phyloP scores from a whole-genome alignment of 371 early-diverging fungal genomes.

The Rhizopus microsporus region DNA sequence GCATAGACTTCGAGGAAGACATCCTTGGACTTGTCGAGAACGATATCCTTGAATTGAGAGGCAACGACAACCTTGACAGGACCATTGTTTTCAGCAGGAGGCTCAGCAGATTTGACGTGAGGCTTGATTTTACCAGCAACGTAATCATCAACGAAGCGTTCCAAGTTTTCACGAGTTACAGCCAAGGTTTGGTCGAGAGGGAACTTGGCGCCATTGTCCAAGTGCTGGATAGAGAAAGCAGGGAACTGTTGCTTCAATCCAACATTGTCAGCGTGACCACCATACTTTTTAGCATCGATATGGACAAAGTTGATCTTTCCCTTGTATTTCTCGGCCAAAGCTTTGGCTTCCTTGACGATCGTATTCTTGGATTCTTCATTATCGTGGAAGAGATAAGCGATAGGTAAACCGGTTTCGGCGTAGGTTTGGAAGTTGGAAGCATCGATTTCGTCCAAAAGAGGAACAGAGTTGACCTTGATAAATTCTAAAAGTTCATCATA shows the following conservation, averaged over 20 bases:
- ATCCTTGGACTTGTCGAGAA: slow-evolving; percentile 85
- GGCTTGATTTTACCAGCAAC: slow-evolving; percentile 74
- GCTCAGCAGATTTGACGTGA: slow-evolving; percentile 78
- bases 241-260: slow-evolving; percentile 89
- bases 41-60: slow-evolving; percentile 74
- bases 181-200: slow-evolving; percentile 74
- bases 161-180: slow-evolving; percentile 59
- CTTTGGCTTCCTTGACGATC: slow-evolving; percentile 56
- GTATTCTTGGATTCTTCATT: slow-evolving; percentile 59
- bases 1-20: slow-evolving; percentile 95
- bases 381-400: slow-evolving; percentile 86
- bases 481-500: slow-evolving; percentile 63
- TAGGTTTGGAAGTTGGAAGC: slow-evolving; percentile 85
- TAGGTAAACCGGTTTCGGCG: slow-evolving; percentile 81
- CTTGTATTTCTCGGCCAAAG: slow-evolving; percentile 83
- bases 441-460: slow-evolving; percentile 88
- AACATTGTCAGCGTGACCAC: slow-evolving; percentile 81
- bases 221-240: slow-evolving; percentile 86
- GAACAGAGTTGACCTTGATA: slow-evolving; percentile 76
- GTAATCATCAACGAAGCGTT: slow-evolving; percentile 67
- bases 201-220: slow-evolving; percentile 73
- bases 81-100: slow-evolving; percentile 84
- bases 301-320: slow-evolving; percentile 86
- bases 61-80: slow-evolving; percentile 91
- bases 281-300: slow-evolving; percentile 85